A percentile compares a stretch with the other conserved stretches of the same genome.
Evolutionary conservation across 768 basidiomycete species (phyloP).

Genomic region (Piloderma croceum): DNA sequence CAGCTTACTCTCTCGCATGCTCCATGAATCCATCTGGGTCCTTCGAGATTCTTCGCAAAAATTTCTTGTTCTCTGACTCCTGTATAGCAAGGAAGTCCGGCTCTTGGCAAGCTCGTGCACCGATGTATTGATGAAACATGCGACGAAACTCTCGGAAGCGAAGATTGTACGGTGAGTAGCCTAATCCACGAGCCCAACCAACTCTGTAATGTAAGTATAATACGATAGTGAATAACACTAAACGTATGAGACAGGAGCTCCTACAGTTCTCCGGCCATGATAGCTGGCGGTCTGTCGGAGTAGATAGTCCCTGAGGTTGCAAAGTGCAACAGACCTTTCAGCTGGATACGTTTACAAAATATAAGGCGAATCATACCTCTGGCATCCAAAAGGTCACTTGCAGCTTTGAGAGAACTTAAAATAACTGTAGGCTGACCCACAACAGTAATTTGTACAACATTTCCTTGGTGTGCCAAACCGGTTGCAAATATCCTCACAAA

Average conservation of each 20-base stretch:
- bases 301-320: slow-evolving; percentile 25
- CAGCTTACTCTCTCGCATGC: not conserved
- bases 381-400: slow-evolving; percentile 24
- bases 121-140: slow-evolving; percentile 29
- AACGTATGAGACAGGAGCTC: slow-evolving; percentile 2
- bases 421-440: slow-evolving; percentile 23
- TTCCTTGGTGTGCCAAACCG: slow-evolving; percentile 13
- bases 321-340: too few species aligned
- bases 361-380: slow-evolving; percentile 11
- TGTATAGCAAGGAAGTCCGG: not conserved
- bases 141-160: slow-evolving; percentile 32
- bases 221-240: not conserved
- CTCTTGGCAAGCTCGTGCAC: slow-evolving; percentile 19
- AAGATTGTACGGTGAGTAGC: slow-evolving; percentile 26
- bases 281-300: slow-evolving; percentile 25
- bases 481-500: not conserved
- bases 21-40: not conserved
- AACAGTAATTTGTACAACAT: slow-evolving; percentile 20
- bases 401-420: slow-evolving; percentile 21
- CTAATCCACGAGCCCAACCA: slow-evolving; percentile 31
- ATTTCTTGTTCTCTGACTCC: not conserved
- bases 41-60: not conserved
- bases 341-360: not conserved
- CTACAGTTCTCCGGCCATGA: slow-evolving; percentile 30
- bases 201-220: slow-evolving; percentile 21